A percentile compares a stretch with the other conserved stretches of the same genome.
phyloP scores from a whole-genome alignment of 2,329 filamentous ascomycete species.

The Dactylellina haptotyla region DNA sequence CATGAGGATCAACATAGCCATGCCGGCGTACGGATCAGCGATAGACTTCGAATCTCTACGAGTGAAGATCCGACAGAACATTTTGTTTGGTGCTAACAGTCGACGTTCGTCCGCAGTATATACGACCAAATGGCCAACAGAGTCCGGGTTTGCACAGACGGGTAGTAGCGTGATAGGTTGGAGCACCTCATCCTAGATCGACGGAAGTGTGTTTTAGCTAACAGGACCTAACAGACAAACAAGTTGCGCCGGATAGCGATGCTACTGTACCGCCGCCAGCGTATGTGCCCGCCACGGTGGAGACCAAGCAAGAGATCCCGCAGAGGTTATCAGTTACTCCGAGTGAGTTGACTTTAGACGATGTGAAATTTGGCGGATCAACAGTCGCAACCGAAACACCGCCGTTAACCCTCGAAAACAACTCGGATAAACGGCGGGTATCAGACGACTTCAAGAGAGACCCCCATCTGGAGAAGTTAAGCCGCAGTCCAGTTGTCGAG shows the following conservation, averaged over 20 bases:
- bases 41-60: conserved; percentile 50
- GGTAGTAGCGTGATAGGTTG: conserved; percentile 25
- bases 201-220: conserved; percentile 19
- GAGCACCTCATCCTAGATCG: neutral
- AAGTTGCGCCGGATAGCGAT: conserved; percentile 41
- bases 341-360: conserved; percentile 42
- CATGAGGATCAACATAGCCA: conserved; percentile 14
- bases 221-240: conserved; percentile 27
- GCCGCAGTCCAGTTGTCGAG: conserved; percentile 79
- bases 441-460: conserved; percentile 49
- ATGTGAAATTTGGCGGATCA: conserved; percentile 41
- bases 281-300: conserved; percentile 3
- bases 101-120: conserved; percentile 45
- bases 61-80: conserved; percentile 51
- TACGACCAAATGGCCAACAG: conserved; percentile 43
- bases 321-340: conserved; percentile 50
- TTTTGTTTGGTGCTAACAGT: conserved; percentile 48
- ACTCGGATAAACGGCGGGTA: conserved; percentile 41
- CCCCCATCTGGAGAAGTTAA: conserved; percentile 45
- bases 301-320: conserved; percentile 51
- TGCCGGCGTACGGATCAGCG: conserved; percentile 45
- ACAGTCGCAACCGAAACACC: conserved; percentile 34
- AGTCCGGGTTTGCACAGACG: conserved; percentile 15
- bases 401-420: conserved; percentile 43
- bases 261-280: conserved; percentile 28